phyloP scores from a whole-genome alignment of 1,284 basidiomycete genomes.

The Crucibulum parvulum region DNA sequence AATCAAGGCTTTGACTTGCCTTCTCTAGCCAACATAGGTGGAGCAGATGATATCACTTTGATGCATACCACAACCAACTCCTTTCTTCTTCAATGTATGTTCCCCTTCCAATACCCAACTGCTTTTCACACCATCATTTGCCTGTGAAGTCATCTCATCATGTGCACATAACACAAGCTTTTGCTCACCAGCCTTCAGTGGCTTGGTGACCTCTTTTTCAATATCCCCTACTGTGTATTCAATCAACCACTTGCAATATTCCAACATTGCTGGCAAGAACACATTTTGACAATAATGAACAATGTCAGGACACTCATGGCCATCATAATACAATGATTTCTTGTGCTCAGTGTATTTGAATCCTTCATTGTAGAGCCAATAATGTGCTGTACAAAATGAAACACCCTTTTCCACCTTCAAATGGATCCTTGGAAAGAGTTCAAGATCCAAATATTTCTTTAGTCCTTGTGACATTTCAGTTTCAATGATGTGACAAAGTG shows the following conservation, averaged over 20 bases:
- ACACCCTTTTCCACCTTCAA: constrained; percentile 32
- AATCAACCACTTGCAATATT: constrained; percentile 21
- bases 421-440: constrained; percentile 41
- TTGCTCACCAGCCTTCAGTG: constrained; percentile 23
- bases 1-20: constrained; percentile 39
- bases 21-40: constrained; percentile 32
- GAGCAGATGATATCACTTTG: constrained; percentile 36
- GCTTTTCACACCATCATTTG: constrained; percentile 35
- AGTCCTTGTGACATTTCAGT: constrained; percentile 43
- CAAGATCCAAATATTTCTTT: constrained; percentile 39
- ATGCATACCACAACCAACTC: constrained; percentile 38
- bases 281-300: constrained; percentile 21
- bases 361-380: constrained; percentile 31
- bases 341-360: constrained; percentile 36
- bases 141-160: constrained; percentile 46
- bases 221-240: constrained; percentile 30
- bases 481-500: constrained; percentile 22
- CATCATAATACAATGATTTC: constrained; percentile 32
- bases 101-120: constrained; percentile 41
- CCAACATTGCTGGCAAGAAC: constrained; percentile 28
- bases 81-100: constrained; percentile 43
- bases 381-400: constrained; percentile 24
- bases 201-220: constrained; percentile 16
- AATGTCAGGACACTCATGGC: constrained; percentile 30
- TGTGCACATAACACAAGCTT: constrained; percentile 36